A percentile compares a stretch with the other conserved stretches of the same genome.
phyloP scores from a whole-genome alignment of 768 basidiomycete genomes.

The Pleurotus tuoliensis region DNA sequence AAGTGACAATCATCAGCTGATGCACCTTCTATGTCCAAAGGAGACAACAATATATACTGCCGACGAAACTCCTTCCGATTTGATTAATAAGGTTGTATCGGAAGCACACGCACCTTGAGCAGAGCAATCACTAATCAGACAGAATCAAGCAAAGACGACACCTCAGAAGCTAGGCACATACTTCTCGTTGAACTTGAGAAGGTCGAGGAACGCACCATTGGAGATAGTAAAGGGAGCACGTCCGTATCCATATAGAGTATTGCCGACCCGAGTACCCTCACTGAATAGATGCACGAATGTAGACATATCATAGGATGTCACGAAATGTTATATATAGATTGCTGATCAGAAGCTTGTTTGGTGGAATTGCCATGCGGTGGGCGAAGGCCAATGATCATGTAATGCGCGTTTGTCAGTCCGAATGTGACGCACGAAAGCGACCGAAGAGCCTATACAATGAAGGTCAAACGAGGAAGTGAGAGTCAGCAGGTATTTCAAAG shows the following conservation, averaged over 20 bases:
- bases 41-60: not conserved
- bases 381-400: not conserved
- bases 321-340: too few relatives aligned
- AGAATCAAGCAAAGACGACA: not conserved
- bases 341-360: not conserved
- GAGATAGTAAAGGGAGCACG: too few relatives aligned
- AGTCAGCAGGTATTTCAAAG: too few relatives aligned
- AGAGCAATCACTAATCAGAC: not conserved
- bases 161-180: not conserved
- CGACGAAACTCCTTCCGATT: constrained; percentile 1
- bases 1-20: too few relatives aligned
- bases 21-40: too few relatives aligned
- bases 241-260: too few relatives aligned
- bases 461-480: not conserved
- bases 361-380: not conserved
- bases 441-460: not conserved
- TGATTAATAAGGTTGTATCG: not conserved
- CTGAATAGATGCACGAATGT: too few relatives aligned
- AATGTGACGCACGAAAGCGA: not conserved
- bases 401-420: not conserved
- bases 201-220: not conserved
- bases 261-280: too few relatives aligned
- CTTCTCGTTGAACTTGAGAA: not conserved
- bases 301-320: too few relatives aligned
- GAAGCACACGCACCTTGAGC: too few relatives aligned